phyloP scores from a whole-genome alignment of 306 rosid species.

The Vachellia pachyceras region DNA sequence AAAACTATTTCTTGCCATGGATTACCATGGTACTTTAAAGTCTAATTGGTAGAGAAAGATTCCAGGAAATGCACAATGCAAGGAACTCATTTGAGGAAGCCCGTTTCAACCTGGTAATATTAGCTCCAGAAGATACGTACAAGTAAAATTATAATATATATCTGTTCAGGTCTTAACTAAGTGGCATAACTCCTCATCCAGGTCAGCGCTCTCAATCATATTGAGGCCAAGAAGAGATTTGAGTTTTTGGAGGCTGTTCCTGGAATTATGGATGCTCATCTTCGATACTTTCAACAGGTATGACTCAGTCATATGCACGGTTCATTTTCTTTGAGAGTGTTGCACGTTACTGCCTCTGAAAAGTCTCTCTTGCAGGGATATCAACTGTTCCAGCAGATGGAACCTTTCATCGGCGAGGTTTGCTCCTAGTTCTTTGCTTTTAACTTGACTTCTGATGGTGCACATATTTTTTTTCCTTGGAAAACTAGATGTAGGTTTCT shows the following conservation, averaged over 20 bases:
- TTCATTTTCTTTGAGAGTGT: constrained; percentile 6
- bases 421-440: constrained; percentile 14
- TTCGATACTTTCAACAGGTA: constrained; percentile 82
- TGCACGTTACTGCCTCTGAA: constrained; percentile 20
- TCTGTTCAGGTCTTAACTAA: constrained; percentile 26
- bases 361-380: constrained; percentile 49
- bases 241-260: constrained; percentile 86
- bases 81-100: constrained; percentile 75
- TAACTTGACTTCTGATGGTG: constrained; percentile 9
- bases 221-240: constrained; percentile 79
- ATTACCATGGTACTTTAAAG: constrained; percentile 53
- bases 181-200: constrained; percentile 39
- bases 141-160: constrained; percentile 26
- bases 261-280: constrained; percentile 87
- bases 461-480: not conserved
- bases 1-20: constrained; percentile 47
- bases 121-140: constrained; percentile 32
- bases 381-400: constrained; percentile 53
- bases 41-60: constrained; percentile 78
- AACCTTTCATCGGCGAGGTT: constrained; percentile 62
- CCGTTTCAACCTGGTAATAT: constrained; percentile 83
- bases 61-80: constrained; percentile 81
- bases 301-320: constrained; percentile 12
- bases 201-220: constrained; percentile 71
- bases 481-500: not conserved